Evolutionary conservation across 805 yeast species (phyloP).

Genomic region (Blastobotrys peoriensis): DNA sequence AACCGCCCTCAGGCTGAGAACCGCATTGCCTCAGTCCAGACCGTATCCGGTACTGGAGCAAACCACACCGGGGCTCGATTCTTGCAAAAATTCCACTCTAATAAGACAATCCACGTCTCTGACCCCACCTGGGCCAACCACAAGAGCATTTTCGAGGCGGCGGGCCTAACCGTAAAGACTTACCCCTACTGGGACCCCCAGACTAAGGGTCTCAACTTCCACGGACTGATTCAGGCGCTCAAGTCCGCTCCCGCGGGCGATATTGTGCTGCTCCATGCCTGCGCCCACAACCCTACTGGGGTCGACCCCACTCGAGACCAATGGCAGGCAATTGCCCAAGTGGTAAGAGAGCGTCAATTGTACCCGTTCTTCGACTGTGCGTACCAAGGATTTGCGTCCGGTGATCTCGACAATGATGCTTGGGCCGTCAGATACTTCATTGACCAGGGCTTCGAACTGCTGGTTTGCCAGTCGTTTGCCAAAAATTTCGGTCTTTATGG

Average conservation of each 20-base stretch:
- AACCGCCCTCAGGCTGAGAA: conserved; percentile 47
- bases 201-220: conserved; percentile 64
- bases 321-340: conserved; percentile 68
- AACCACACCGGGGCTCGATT: conserved; percentile 80
- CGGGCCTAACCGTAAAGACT: conserved; percentile 58
- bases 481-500: conserved; percentile 97
- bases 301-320: conserved; percentile 81
- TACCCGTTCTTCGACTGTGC: conserved; percentile 89
- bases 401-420: conserved; percentile 76
- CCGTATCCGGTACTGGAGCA: conserved; percentile 87
- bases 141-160: conserved; percentile 65
- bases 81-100: conserved; percentile 44
- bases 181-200: conserved; percentile 85
- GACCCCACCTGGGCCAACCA: conserved; percentile 99
- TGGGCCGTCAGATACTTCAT: conserved; percentile 63
- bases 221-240: conserved; percentile 60
- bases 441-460: conserved; percentile 47
- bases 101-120: conserved; percentile 56
- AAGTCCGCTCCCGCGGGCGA: conserved; percentile 68
- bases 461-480: conserved; percentile 92
- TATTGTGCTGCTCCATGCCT: conserved; percentile 79
- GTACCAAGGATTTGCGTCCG: conserved; percentile 95
- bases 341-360: conserved; percentile 55
- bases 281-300: conserved; percentile 98
- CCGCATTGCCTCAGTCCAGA: conserved; percentile 57